Conservation (phyloP, 2,329 filamentous ascomycete genomes). For the Cadophora sp. region DNA sequence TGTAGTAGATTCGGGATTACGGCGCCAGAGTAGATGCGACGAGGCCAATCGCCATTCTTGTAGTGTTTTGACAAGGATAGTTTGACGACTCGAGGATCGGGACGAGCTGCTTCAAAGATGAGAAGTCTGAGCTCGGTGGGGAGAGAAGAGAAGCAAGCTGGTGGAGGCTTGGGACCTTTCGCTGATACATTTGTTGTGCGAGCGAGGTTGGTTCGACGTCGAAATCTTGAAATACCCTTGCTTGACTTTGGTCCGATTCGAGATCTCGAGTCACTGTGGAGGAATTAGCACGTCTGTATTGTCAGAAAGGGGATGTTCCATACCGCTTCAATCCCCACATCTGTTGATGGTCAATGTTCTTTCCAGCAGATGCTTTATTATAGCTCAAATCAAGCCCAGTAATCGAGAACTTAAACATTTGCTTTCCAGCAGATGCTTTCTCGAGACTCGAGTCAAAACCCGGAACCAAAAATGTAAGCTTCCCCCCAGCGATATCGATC, state of each 20-base stretch:
- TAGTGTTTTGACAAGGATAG: background rate
- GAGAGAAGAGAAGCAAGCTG: constrained; percentile 2
- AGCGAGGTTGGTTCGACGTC: too few species aligned
- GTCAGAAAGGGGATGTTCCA: background rate
- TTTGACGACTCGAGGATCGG: constrained; percentile 18
- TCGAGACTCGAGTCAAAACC: background rate
- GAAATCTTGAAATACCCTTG: background rate
- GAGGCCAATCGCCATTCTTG: background rate
- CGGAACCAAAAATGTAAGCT: too few species aligned
- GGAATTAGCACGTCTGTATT: background rate
- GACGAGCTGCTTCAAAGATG: constrained; percentile 9
- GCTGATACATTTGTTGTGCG: too few species aligned
- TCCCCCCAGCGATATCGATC: too few species aligned
- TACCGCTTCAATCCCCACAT: too few species aligned
- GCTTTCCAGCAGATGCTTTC: background rate
- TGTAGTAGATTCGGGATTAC: constrained; percentile 15
- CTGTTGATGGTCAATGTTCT: too few species aligned
- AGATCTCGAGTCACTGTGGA: background rate
- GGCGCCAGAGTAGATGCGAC: background rate
- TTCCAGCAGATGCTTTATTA: too few species aligned
- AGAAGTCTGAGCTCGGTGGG: constrained; percentile 2
- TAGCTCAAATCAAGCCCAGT: too few species aligned
- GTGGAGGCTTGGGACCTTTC: background rate
- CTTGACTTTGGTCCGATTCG: background rate
- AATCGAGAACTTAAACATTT: too few species aligned